Evolutionary conservation across 495 filamentous ascomycete genomes (phyloP).

Genomic region (Hypoxylon rickii): DNA sequence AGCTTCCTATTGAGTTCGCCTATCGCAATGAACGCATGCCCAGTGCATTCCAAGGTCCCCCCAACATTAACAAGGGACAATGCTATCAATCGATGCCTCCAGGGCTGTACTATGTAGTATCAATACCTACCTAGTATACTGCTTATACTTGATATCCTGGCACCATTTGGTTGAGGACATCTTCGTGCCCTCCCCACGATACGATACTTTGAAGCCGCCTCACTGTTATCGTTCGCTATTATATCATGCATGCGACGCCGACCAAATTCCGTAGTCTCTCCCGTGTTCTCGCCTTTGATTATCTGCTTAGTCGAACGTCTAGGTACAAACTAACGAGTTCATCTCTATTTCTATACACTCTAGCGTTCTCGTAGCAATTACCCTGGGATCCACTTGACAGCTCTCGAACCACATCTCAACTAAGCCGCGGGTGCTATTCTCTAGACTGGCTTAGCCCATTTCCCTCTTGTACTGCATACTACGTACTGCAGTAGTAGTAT

Average conservation of each 20-base stretch:
- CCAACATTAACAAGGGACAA: too few relatives aligned
- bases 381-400: constrained; percentile 18
- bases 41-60: too few relatives aligned
- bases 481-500: too few relatives aligned
- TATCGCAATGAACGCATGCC: background rate
- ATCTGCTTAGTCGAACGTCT: too few relatives aligned
- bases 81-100: too few relatives aligned
- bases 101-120: too few relatives aligned
- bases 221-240: too few relatives aligned
- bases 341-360: constrained; percentile 1
- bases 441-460: constrained; percentile 10
- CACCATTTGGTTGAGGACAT: too few relatives aligned
- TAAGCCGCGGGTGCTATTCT: constrained; percentile 20
- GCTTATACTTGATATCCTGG: too few relatives aligned
- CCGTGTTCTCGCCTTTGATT: too few relatives aligned
- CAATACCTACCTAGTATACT: background rate
- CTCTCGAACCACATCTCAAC: constrained; percentile 16
- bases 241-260: too few relatives aligned
- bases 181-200: background rate
- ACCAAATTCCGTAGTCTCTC: background rate
- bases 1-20: background rate
- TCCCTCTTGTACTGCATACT: constrained; percentile 6
- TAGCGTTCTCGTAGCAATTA: constrained; percentile 4
- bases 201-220: too few relatives aligned
- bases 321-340: constrained; percentile 18